Conservation (phyloP, 768 basidiomycete species). For the Xerocomellus amylosporus region DNA sequence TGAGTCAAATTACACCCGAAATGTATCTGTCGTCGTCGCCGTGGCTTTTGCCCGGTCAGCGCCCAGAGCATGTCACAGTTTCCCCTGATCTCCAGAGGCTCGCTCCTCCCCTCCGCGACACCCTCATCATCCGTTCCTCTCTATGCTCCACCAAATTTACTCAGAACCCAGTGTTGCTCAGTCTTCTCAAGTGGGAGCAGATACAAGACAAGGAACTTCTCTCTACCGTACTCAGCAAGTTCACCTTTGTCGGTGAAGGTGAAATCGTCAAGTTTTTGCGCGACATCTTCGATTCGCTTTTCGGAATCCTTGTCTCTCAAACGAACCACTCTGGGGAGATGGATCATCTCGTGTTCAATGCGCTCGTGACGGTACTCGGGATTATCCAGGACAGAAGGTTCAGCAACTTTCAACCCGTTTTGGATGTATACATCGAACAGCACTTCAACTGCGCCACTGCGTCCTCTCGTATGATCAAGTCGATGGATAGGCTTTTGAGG, state of each 20-base stretch:
- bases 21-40: conserved; percentile 73
- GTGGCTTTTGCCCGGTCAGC: conserved; percentile 53
- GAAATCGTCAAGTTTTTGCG: conserved; percentile 93
- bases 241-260: conserved; percentile 90
- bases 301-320: conserved; percentile 78
- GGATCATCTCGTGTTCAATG: conserved; percentile 85
- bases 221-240: conserved; percentile 70
- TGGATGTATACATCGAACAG: conserved; percentile 89
- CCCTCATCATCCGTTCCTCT: conserved; percentile 78
- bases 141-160: conserved; percentile 92
- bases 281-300: conserved; percentile 90
- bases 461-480: conserved; percentile 79
- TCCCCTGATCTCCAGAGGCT: conserved; percentile 60
- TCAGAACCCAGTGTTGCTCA: conserved; percentile 81
- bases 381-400: conserved; percentile 94
- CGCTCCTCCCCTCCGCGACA: conserved; percentile 72
- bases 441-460: conserved; percentile 83
- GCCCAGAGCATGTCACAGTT: conserved; percentile 55
- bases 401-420: conserved; percentile 89
- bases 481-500: conserved; percentile 78
- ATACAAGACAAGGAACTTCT: conserved; percentile 63
- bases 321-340: conserved; percentile 75
- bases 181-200: conserved; percentile 78
- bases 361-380: conserved; percentile 85
- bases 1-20: conserved; percentile 57